Evolutionary conservation across 208 protist genomes (phyloP).

Genomic region (Trypanosoma boissoni): DNA sequence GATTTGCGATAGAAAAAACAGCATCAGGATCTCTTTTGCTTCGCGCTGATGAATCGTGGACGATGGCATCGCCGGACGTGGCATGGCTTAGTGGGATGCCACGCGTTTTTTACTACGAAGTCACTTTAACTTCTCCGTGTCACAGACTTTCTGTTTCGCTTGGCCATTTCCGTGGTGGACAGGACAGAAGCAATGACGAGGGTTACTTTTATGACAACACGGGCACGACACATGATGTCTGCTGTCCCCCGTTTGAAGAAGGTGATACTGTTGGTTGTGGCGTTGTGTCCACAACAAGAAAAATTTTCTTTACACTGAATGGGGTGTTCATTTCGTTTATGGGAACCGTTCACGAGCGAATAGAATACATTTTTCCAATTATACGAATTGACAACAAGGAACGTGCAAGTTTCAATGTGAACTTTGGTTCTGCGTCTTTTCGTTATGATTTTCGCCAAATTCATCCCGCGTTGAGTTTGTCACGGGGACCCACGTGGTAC

Average conservation of each 20-base stretch:
- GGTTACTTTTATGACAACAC: constrained; percentile 64
- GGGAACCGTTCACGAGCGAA: constrained; percentile 35
- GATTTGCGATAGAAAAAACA: constrained; percentile 70
- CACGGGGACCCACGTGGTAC: constrained; percentile 67
- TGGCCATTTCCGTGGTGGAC: constrained; percentile 1
- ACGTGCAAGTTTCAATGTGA: constrained; percentile 57
- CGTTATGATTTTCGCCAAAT: constrained; percentile 78
- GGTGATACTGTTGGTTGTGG: constrained; percentile 85
- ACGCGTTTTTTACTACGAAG: constrained; percentile 86
- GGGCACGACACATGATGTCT: constrained; percentile 45
- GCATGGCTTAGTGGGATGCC: constrained; percentile 69
- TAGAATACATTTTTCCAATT: constrained; percentile 54
- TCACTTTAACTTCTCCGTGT: constrained; percentile 46
- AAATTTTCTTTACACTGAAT: constrained; percentile 87
- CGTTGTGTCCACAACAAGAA: constrained; percentile 57
- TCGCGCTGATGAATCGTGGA: constrained; percentile 84
- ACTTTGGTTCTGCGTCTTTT: constrained; percentile 81
- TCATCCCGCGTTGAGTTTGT: constrained; percentile 54
- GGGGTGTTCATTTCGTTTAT: constrained; percentile 71
- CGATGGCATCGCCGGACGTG: constrained; percentile 42
- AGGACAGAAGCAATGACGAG: constrained; percentile 24
- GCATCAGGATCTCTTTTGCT: constrained; percentile 41
- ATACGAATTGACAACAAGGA: constrained; percentile 61
- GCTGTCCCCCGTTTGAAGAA: constrained; percentile 56
- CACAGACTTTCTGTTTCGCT: constrained; percentile 17